These are phyloP conservation scores for Eucalyptus lansdowneana DNA, from an alignment of 345 rosid genomes.

Conservation along the genomic window DNA sequence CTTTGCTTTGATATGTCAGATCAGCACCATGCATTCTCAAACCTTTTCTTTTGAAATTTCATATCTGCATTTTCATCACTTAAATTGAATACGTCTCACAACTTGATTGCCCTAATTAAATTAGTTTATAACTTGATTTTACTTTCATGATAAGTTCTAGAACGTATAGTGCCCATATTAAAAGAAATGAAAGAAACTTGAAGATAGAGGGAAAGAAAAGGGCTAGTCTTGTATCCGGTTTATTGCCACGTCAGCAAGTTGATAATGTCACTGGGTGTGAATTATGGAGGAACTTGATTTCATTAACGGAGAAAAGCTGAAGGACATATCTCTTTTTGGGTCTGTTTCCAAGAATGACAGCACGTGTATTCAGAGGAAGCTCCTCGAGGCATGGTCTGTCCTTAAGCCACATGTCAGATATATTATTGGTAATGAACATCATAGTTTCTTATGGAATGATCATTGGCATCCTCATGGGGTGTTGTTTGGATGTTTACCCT, in stretches of 20 bases:
- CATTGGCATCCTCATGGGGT: neutral
- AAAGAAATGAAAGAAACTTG: no score
- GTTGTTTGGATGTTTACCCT: neutral
- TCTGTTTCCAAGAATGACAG: no score
- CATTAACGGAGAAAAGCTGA: no score
- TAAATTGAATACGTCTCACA: fast-evolving
- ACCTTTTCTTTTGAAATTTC: fast-evolving
- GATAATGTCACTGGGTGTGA: no score
- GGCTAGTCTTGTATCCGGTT: no score
- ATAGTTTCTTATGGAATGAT: neutral
- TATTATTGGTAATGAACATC: neutral
- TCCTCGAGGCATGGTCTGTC: neutral
- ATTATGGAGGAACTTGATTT: no score
- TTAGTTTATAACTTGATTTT: no score
- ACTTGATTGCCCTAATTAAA: fast-evolving
- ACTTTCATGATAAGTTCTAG: no score
- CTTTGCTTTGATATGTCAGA: neutral
- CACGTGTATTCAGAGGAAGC: neutral
- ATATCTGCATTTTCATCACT: neutral
- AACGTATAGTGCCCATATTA: fast-evolving
- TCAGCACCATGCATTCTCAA: fast-evolving
- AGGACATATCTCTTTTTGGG: no score
- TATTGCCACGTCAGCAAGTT: no score
- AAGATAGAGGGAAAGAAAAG: neutral
- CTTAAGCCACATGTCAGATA: neutral